Evolutionary conservation across 495 filamentous ascomycete species (phyloP).

Genomic region (Penicillium goetzii): DNA sequence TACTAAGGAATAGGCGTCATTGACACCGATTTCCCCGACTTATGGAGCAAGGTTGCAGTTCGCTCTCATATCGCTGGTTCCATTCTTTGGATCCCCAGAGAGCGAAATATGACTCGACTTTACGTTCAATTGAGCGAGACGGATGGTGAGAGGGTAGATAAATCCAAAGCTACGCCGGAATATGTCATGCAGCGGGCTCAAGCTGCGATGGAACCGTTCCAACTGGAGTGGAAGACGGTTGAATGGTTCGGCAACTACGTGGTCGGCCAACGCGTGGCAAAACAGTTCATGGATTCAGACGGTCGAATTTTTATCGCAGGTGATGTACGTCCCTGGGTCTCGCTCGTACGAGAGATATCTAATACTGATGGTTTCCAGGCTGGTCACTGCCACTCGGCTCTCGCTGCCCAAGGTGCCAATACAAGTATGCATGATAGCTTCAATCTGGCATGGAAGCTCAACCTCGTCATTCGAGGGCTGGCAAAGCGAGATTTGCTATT

Average conservation of each 20-base stretch:
- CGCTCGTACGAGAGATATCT: neutral
- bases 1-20: slow-evolving; percentile 53
- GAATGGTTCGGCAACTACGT: slow-evolving; percentile 64
- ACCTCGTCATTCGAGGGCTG: slow-evolving; percentile 65
- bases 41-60: slow-evolving; percentile 71
- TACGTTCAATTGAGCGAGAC: slow-evolving; percentile 77
- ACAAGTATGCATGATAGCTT: slow-evolving; percentile 79
- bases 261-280: slow-evolving; percentile 76
- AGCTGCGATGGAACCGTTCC: slow-evolving; percentile 68
- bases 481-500: slow-evolving; percentile 59
- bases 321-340: slow-evolving; percentile 59
- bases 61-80: slow-evolving; percentile 69
- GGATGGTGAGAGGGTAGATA: slow-evolving; percentile 62
- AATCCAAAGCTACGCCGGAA: slow-evolving; percentile 65
- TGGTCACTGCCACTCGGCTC: slow-evolving; percentile 79
- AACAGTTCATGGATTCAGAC: slow-evolving; percentile 67
- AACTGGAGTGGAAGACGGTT: slow-evolving; percentile 65
- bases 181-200: slow-evolving; percentile 69
- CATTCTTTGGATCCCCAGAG: slow-evolving; percentile 76
- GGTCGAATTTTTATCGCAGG: slow-evolving; percentile 75
- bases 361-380: slow-evolving; percentile 31
- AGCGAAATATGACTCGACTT: slow-evolving; percentile 72
- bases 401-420: slow-evolving; percentile 89
- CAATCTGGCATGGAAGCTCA: slow-evolving; percentile 86
- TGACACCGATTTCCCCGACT: slow-evolving; percentile 75